A percentile compares a stretch with the other conserved stretches of the same genome.
Evolutionary conservation across 495 filamentous ascomycete species (phyloP).

Genomic region (Copromyces sp.): DNA sequence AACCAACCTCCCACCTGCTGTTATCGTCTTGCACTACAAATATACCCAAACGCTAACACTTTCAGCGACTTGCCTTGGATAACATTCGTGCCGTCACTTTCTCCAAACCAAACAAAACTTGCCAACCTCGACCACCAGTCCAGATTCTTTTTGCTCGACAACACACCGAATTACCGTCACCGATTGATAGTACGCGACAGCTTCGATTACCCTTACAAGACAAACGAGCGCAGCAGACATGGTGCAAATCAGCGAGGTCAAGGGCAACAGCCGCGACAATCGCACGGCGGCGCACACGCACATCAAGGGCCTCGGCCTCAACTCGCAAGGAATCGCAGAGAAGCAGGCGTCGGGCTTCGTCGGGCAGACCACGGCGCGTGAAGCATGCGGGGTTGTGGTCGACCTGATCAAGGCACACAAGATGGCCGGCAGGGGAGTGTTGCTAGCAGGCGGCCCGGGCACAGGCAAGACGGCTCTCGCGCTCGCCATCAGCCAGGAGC

Average conservation of each 20-base stretch:
- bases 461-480: slow-evolving; percentile 97
- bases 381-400: slow-evolving; percentile 91
- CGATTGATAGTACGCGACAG: background rate
- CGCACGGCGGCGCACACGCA: slow-evolving; percentile 94
- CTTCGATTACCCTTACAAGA: background rate
- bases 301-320: slow-evolving; percentile 86
- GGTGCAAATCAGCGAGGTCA: slow-evolving; percentile 94
- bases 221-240: no score
- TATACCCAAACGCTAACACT: background rate
- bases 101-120: background rate
- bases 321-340: slow-evolving; percentile 72
- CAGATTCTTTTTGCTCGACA: background rate
- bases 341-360: slow-evolving; percentile 70
- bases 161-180: background rate
- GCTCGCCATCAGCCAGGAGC: slow-evolving; percentile 85
- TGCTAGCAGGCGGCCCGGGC: slow-evolving; percentile 83
- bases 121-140: background rate
- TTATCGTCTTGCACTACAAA: background rate
- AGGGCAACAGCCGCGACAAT: slow-evolving; percentile 89
- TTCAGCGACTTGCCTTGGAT: background rate
- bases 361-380: slow-evolving; percentile 77
- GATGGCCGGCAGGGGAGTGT: slow-evolving; percentile 89
- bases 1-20: background rate
- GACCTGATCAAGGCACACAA: slow-evolving; percentile 91
- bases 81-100: background rate